Evolutionary conservation across 108 stramenopile species (phyloP).

Genomic region (Cyclotella kingstonii): DNA sequence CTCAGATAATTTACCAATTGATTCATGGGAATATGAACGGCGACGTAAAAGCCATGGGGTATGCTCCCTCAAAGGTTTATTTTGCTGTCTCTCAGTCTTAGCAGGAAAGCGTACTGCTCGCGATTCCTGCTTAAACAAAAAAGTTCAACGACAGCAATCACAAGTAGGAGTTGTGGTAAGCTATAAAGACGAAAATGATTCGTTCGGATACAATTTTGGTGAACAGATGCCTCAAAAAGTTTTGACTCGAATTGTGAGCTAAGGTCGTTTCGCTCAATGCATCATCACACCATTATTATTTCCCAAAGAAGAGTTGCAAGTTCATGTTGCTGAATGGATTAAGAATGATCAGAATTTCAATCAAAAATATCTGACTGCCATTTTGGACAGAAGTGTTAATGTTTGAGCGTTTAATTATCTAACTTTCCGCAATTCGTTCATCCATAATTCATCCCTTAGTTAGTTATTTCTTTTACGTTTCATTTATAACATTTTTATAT

Average conservation of each 20-base stretch:
- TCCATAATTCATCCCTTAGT: too few species aligned
- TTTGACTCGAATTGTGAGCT: slow-evolving; percentile 13
- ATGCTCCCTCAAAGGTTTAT: slow-evolving; percentile 29
- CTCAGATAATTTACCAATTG: slow-evolving; percentile 18
- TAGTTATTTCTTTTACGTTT: too few species aligned
- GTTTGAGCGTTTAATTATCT: too few species aligned
- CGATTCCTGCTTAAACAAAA: neutral
- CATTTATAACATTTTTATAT: too few species aligned
- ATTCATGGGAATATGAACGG: slow-evolving; percentile 31
- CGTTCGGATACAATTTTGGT: slow-evolving; percentile 41
- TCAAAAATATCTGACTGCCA: neutral
- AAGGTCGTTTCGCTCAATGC: slow-evolving; percentile 17
- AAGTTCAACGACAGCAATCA: neutral
- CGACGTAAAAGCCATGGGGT: slow-evolving; percentile 28
- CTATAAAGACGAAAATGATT: slow-evolving; percentile 22
- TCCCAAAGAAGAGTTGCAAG: neutral
- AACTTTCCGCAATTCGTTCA: too few species aligned
- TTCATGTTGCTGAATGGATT: neutral
- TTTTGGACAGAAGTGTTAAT: too few species aligned
- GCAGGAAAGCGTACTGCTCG: slow-evolving; percentile 17
- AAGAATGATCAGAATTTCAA: neutral
- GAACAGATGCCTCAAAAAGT: slow-evolving; percentile 26
- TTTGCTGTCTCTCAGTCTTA: slow-evolving; percentile 37
- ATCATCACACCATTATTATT: neutral
- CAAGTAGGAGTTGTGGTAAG: neutral